Percentiles rank a stretch among this genome's conserved stretches.
Conservation (phyloP, 2,329 filamentous ascomycete genomes). For the Trichoderma atroviride region DNA sequence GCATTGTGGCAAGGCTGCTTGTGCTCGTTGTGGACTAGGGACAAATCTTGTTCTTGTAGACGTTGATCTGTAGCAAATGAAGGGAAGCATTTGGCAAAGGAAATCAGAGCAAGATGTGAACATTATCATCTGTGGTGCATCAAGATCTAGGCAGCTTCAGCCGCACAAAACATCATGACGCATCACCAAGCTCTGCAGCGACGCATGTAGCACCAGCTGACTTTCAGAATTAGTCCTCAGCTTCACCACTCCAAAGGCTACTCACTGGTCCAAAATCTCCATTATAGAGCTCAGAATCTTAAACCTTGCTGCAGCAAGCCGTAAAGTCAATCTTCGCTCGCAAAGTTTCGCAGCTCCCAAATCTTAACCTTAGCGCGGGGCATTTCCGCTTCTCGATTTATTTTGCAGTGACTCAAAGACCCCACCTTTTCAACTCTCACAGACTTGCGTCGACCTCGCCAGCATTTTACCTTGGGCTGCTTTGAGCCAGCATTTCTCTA, state of each 20-base stretch:
- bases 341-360: slow-evolving; percentile 9
- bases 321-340: not conserved
- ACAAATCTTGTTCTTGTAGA: not conserved
- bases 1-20: not conserved
- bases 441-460: slow-evolving; percentile 15
- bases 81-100: not conserved
- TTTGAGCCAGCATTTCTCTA: not conserved
- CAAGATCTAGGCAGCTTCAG: not conserved
- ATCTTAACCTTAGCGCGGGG: slow-evolving; percentile 39
- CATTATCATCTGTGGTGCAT: not conserved
- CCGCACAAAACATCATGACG: not conserved
- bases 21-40: not conserved
- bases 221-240: not conserved
- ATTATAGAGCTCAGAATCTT: not conserved
- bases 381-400: slow-evolving; percentile 32
- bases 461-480: not conserved
- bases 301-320: not conserved
- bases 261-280: not conserved
- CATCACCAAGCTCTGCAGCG: not conserved
- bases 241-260: not conserved
- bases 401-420: slow-evolving; percentile 42
- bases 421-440: slow-evolving; percentile 25
- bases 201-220: not conserved
- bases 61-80: not conserved
- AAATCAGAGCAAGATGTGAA: not conserved